A percentile compares a stretch with the other conserved stretches of the same genome.
phyloP scores from a whole-genome alignment of 805 yeast species.

The Grigorovia yakushimaensis region DNA sequence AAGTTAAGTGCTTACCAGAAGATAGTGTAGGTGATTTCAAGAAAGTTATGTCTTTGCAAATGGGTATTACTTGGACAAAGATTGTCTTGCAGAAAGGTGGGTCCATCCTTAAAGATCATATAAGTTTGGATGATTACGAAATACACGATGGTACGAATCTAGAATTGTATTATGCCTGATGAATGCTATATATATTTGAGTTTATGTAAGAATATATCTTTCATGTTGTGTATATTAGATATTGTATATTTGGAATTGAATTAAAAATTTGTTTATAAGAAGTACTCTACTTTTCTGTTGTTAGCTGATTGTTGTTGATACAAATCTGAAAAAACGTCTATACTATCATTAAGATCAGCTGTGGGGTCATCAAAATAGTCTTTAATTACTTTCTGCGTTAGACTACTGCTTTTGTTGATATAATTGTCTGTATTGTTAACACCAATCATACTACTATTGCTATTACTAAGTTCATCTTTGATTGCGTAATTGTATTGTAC shows the following conservation, averaged over 20 bases:
- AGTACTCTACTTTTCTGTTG: slow-evolving; percentile 27
- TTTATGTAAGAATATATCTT: too few species aligned
- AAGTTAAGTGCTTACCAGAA: slow-evolving; percentile 76
- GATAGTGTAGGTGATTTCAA: slow-evolving; percentile 90
- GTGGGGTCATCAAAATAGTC: slow-evolving; percentile 9
- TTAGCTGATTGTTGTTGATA: slow-evolving; percentile 28
- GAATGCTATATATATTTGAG: neutral
- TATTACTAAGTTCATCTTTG: neutral
- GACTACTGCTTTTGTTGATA: neutral
- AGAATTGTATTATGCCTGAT: slow-evolving; percentile 68
- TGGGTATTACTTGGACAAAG: slow-evolving; percentile 56
- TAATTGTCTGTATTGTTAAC: neutral
- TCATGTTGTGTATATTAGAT: too few species aligned
- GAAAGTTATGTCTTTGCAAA: slow-evolving; percentile 69
- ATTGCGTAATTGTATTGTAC: neutral
- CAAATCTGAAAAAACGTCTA: slow-evolving; percentile 27
- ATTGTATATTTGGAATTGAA: too few species aligned
- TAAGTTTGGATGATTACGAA: slow-evolving; percentile 88
- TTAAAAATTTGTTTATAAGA: too few species aligned
- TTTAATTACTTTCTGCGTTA: slow-evolving; percentile 7
- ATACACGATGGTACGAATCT: slow-evolving; percentile 81
- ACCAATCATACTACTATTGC: too few species aligned
- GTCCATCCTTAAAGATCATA: slow-evolving; percentile 78
- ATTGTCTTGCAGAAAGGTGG: slow-evolving; percentile 77
- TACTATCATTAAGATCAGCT: neutral